phyloP scores from a whole-genome alignment of 352 stramenopile genomes.

The Phytophthora colocasiae region DNA sequence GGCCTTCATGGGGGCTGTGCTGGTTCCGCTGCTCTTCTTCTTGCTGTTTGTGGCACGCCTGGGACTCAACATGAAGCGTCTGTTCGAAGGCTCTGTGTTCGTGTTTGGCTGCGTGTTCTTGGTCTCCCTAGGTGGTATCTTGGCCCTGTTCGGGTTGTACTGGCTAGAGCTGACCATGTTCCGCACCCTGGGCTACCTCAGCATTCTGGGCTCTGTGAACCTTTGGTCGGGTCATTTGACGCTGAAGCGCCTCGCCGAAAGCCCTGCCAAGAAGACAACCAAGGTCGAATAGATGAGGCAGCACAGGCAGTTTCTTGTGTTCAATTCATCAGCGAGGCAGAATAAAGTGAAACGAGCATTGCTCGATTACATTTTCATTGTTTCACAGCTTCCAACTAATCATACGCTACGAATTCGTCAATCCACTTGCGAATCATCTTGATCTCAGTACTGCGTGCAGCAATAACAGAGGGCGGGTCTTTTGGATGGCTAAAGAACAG shows the following conservation, averaged over 20 bases:
- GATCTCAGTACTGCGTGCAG: constrained; percentile 79
- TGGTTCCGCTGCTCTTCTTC: constrained; percentile 67
- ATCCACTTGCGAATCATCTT: constrained; percentile 89
- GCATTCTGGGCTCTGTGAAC: constrained; percentile 60
- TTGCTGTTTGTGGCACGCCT: constrained; percentile 68
- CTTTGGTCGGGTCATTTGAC: constrained; percentile 79
- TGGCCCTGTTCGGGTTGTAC: constrained; percentile 86
- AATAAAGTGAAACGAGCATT: too few species aligned
- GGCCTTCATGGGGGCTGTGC: constrained; percentile 69
- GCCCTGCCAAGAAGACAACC: constrained; percentile 46
- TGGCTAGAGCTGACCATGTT: constrained; percentile 92
- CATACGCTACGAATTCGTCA: constrained; percentile 61
- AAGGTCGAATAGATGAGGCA: constrained; percentile 62
- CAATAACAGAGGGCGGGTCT: constrained; percentile 83
- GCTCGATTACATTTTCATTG: too few species aligned
- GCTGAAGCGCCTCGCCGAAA: constrained; percentile 75
- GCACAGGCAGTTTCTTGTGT: neutral
- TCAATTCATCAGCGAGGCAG: too few species aligned
- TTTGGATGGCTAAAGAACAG: constrained; percentile 92
- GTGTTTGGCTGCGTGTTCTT: constrained; percentile 80
- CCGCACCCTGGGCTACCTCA: constrained; percentile 79
- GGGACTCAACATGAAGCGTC: constrained; percentile 68
- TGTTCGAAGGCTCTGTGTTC: constrained; percentile 72
- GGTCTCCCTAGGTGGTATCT: constrained; percentile 70
- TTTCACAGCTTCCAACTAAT: constrained; percentile 27